Conservation (phyloP, 202 grass and related monocot genomes). For the Cymbopogon flexuosus region DNA sequence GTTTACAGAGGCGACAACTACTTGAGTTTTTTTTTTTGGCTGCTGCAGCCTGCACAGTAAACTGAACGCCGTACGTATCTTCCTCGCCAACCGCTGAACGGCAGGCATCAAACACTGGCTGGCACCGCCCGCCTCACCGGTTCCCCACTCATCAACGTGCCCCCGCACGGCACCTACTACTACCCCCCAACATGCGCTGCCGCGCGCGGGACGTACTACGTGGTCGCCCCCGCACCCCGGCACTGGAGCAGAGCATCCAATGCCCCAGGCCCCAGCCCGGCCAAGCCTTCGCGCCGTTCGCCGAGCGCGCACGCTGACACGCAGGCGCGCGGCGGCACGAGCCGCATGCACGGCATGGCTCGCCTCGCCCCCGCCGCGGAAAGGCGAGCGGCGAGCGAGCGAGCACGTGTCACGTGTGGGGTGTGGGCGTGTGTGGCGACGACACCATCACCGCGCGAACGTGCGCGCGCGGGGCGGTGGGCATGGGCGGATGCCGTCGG, state of each 20-base stretch:
- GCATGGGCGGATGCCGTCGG: neutral
- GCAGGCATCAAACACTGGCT: neutral
- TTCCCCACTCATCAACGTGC: neutral
- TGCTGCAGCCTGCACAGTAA: neutral
- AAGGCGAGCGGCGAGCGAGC: neutral
- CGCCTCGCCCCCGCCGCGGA: neutral
- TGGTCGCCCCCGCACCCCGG: neutral
- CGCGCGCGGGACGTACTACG: neutral
- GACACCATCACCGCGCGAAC: conserved; percentile 7
- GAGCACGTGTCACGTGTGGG: conserved; percentile 26
- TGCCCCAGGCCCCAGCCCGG: neutral
- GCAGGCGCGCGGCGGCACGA: neutral
- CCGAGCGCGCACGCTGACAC: neutral
- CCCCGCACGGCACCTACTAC: neutral
- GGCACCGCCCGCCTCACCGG: no score
- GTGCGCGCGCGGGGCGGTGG: neutral
- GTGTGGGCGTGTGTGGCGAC: neutral
- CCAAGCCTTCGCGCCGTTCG: neutral
- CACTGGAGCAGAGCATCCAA: conserved; percentile 27
- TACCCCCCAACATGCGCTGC: neutral
- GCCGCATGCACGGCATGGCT: neutral
- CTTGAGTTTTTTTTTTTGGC: neutral
- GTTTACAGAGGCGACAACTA: neutral
- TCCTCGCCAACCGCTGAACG: neutral
- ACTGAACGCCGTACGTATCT: neutral